Conservation (phyloP, 805 yeast genomes). For the Hanseniaspora osmophila region DNA sequence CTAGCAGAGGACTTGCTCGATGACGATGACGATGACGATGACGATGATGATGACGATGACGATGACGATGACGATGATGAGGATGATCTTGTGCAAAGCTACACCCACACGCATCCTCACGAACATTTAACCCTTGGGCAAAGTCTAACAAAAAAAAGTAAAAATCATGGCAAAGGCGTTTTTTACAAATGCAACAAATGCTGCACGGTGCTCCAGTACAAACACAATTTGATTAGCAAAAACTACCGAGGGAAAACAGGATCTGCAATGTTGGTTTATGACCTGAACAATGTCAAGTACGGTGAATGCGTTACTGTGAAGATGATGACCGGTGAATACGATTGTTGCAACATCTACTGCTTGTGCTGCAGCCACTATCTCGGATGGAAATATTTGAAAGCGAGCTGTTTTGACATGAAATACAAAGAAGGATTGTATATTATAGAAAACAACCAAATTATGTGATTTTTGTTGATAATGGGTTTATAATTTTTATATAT, state of each 20-base stretch:
- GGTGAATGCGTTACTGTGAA: slow-evolving; percentile 26
- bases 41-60: slow-evolving; percentile 45
- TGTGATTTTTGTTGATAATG: neutral
- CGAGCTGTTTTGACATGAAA: slow-evolving; percentile 31
- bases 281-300: slow-evolving; percentile 31
- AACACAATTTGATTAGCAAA: slow-evolving; percentile 7
- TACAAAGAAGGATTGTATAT: slow-evolving; percentile 52
- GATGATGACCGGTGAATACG: slow-evolving; percentile 49
- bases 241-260: slow-evolving; percentile 46
- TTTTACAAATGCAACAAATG: neutral
- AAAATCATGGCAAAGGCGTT: neutral
- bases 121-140: neutral
- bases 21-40: slow-evolving; percentile 30
- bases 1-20: too few species aligned
- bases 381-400: slow-evolving; percentile 52
- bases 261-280: slow-evolving; percentile 38
- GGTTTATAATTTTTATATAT: too few species aligned
- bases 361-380: slow-evolving; percentile 37
- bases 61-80: slow-evolving; percentile 12
- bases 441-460: slow-evolving; percentile 27
- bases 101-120: neutral
- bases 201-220: neutral
- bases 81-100: neutral
- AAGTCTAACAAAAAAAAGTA: neutral
- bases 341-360: slow-evolving; percentile 43